Evolutionary conservation across 1,139 yeast genomes (phyloP), one percentile per base, ranked within the genome.

Genomic region (Magnusiomyces clavatus): DNA sequence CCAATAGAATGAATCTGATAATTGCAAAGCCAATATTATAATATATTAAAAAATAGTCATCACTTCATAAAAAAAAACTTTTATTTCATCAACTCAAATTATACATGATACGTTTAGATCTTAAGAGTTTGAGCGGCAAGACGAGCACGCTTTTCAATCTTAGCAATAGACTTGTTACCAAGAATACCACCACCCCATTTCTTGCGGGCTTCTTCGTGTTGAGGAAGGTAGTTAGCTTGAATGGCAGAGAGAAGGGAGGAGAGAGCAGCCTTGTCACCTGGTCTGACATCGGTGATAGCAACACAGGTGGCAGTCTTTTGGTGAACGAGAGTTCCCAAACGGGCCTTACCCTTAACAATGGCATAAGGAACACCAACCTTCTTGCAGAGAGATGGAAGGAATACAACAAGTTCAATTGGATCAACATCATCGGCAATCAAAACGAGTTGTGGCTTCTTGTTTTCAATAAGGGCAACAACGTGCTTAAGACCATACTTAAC

Each of bases 111-210:
- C 44, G 34, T 19, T 46, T 46, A 46, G 48, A 46, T 46, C 43
- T 38, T 36, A 24, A 46, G 48, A 24, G 48, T 46, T 34, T 36
- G 35, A 34, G 48, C 48, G 20, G 42, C 36, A 14, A 46, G 42
- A 47, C 56, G 56, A 46, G 50, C 52, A 70, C 74, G 77, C 79
- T 80, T 80, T 64, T 71, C 81, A 58, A 70, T 72, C 78, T 83
- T 86, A 67, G 81, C 92, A 68, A 78, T 80, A 67, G 97, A 87
- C 81, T 90, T 90, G 67, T 86, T 78, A 74, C 97, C 97, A 81
- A 92, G 79, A 75, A 86, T 71, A 82, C 97, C 97, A 80, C 98
- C 97, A 82, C 97, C 97, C 97, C 97, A 90, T 84, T 88, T 95
- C 79, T 87, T 88, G 82, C 95, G 90, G 73, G 80, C 72, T 66